Evolutionary conservation across 768 basidiomycete species (phyloP).

Genomic region (Amanita subjunquillea): DNA sequence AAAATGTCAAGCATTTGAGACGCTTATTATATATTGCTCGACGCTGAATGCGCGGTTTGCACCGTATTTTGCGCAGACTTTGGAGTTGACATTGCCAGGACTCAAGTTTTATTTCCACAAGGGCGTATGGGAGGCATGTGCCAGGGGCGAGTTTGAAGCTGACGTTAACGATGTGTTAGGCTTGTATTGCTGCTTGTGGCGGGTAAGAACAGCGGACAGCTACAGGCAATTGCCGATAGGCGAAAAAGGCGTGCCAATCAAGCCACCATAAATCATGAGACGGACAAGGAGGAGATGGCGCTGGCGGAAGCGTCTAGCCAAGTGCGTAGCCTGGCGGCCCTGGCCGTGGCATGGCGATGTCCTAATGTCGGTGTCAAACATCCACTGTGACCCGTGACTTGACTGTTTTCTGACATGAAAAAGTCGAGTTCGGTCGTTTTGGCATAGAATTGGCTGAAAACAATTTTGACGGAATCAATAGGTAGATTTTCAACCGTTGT

Average conservation of each 20-base stretch:
- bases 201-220: slow-evolving; percentile 58
- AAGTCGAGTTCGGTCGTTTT: too few relatives aligned
- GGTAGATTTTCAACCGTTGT: too few relatives aligned
- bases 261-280: slow-evolving; percentile 18
- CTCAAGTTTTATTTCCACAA: slow-evolving; percentile 77
- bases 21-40: slow-evolving; percentile 72
- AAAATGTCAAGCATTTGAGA: slow-evolving; percentile 82
- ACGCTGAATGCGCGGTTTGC: slow-evolving; percentile 57
- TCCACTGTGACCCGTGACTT: too few relatives aligned
- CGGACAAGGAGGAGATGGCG: slow-evolving; percentile 58
- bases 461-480: too few relatives aligned
- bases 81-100: slow-evolving; percentile 64
- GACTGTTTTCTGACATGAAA: too few relatives aligned
- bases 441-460: too few relatives aligned
- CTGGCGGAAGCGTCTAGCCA: slow-evolving; percentile 65
- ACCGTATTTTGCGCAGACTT: slow-evolving; percentile 60
- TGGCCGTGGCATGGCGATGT: background rate
- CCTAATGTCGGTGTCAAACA: too few relatives aligned
- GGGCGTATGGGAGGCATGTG: slow-evolving; percentile 70
- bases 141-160: slow-evolving; percentile 13
- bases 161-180: slow-evolving; percentile 23
- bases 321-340: too few relatives aligned
- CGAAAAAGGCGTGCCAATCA: slow-evolving; percentile 43
- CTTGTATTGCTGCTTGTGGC: slow-evolving; percentile 58
- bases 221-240: slow-evolving; percentile 57